phyloP scores from a whole-genome alignment of 805 yeast species.

The Candida hungchunana region DNA sequence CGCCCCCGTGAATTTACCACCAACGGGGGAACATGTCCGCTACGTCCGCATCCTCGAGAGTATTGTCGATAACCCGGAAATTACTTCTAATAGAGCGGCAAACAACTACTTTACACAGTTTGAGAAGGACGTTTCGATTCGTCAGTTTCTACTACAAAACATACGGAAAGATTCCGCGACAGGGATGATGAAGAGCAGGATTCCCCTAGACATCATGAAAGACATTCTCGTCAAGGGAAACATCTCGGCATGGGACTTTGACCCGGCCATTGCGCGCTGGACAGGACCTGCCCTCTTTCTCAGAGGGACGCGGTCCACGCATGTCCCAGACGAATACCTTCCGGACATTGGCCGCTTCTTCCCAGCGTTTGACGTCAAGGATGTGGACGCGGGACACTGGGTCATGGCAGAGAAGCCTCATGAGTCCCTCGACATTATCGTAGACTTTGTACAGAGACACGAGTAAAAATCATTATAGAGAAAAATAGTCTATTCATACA shows the following conservation, averaged over 20 bases:
- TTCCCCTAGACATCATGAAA: conserved; percentile 71
- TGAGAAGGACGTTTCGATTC: conserved; percentile 54
- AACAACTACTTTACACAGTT: conserved; percentile 56
- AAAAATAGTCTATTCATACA: too few species aligned
- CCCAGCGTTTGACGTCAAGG: conserved; percentile 71
- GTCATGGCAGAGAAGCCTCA: conserved; percentile 80
- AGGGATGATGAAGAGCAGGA: conserved; percentile 31
- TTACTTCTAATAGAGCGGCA: conserved; percentile 59
- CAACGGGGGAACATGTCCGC: conserved; percentile 55
- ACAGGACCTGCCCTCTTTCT: conserved; percentile 73
- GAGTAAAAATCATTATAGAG: too few species aligned
- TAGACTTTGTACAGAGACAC: conserved; percentile 54
- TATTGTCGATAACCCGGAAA: conserved; percentile 44
- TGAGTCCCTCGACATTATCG: conserved; percentile 61
- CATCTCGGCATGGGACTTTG: conserved; percentile 76
- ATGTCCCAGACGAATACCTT: conserved; percentile 78
- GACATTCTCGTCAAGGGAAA: conserved; percentile 59
- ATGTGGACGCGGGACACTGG: conserved; percentile 90
- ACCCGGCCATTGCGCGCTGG: conserved; percentile 49
- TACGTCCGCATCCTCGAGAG: conserved; percentile 62
- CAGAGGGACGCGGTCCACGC: conserved; percentile 70
- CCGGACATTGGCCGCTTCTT: conserved; percentile 71
- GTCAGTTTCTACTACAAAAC: conserved; percentile 78
- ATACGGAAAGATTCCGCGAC: conserved; percentile 40
- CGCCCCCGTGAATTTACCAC: conserved; percentile 71